Evolutionary conservation across 257 asterid species (phyloP), one percentile per base, ranked within the genome.

Genomic region (Verbascum thapsus): DNA sequence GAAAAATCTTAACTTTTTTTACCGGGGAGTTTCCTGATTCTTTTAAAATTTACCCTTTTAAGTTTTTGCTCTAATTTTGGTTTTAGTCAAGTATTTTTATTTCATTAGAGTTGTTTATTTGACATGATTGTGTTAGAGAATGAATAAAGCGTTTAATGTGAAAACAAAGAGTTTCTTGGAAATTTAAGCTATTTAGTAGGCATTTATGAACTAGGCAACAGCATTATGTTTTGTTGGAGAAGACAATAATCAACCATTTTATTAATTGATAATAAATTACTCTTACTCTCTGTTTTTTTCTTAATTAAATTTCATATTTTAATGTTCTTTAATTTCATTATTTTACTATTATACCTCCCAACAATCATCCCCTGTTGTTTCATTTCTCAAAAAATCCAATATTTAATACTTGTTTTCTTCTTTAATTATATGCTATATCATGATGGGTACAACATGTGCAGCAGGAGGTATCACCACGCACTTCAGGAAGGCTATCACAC

Each of bases 381-480:
- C 2, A 1, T 26, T 5, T 26, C 32, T 26, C 32, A 26, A 26
- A 5, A 26, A 26, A 1, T 5, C 32, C 32, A 26, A 1, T 26
- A 26, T 26, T 26, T 26, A 1, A 26, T 26, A 26, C 32, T 1
- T 26, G 5, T 26, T 1, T 26, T 1, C 32, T 1, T 26, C 2
- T 26, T 34, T 34, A 34, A 45, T 17, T 43, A 18, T 32, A 8
- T 51, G 18, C 13, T 69, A 68, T 43, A 44, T 45, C 18, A 11
- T 37, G 42, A 26, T 58, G 64, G 40, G 72, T 65, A 64, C 75
- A 0, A 68, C 67, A 60, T 78, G 40, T 75, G 60, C 90, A 85
- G 95, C 99, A 94, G 84, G 99, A 94, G 35, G 96, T 84, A 64
- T 94, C 99, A 65, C 99, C 99, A 0, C 90, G 97, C 59, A 90